These are phyloP conservation scores for Cladosporium colombiae DNA, from an alignment of 2,329 filamentous ascomycete genomes.

Conservation along the genomic window DNA sequence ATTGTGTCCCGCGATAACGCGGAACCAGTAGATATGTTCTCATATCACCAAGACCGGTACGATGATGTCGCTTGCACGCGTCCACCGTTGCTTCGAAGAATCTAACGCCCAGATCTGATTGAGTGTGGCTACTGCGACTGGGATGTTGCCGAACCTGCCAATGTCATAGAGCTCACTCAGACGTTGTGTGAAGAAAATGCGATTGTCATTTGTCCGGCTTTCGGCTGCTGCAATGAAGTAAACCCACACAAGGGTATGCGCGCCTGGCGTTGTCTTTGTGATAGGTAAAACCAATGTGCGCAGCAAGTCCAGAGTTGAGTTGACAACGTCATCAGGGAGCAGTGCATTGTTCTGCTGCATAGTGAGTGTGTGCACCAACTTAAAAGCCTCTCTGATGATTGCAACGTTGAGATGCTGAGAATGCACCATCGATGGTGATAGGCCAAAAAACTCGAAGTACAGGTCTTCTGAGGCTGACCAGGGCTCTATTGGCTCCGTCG, in stretches of 20 bases:
- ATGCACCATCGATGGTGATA: background rate
- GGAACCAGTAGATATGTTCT: background rate
- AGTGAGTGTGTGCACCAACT: background rate
- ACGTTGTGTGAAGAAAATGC: constrained; percentile 39
- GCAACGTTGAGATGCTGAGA: background rate
- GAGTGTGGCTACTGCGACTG: constrained; percentile 39
- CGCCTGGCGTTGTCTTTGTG: constrained; percentile 34
- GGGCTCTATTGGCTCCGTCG: constrained; percentile 10
- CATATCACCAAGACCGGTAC: constrained; percentile 20
- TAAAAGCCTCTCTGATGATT: constrained; percentile 23
- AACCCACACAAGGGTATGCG: constrained; percentile 45
- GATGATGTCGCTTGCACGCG: constrained; percentile 10
- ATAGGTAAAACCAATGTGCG: constrained; percentile 36
- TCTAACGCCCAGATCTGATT: constrained; percentile 38
- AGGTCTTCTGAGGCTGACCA: constrained; percentile 4
- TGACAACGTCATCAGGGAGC: background rate
- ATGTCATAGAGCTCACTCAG: constrained; percentile 35
- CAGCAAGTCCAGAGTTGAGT: constrained; percentile 34
- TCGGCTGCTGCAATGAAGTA: constrained; percentile 46
- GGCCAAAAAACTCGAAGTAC: constrained; percentile 20
- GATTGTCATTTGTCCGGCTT: constrained; percentile 39
- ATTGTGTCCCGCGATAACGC: background rate
- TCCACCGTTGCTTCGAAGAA: constrained; percentile 12
- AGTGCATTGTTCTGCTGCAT: constrained; percentile 3
- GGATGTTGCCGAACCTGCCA: constrained; percentile 44